Evolutionary conservation across 2,329 filamentous ascomycete species (phyloP), one percentile per base, ranked within the genome.

Genomic region (Coniochaeta sp.): DNA sequence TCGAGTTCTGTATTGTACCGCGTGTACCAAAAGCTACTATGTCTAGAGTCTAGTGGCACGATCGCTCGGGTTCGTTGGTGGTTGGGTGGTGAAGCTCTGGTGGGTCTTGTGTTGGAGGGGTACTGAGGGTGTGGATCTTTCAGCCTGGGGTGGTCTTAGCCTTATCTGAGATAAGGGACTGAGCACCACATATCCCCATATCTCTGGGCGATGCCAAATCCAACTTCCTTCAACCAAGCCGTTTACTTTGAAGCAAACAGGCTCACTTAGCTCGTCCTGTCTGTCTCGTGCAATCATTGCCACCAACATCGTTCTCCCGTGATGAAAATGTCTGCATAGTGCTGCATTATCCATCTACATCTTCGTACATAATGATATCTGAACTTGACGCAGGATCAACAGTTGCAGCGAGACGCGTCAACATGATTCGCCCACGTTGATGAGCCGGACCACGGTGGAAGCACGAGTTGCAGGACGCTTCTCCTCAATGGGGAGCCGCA

Each of bases 401-500:
- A 24, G 47, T 52, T 52, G 47, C 47, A 52, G 47, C 11, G 19
- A 52, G 47, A 26, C 17, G 24, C 47, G 26, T 16, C 12, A 5
- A 52, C 47, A 28, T 52, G 47, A 52, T 52, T 52, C 47, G 22
- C 47, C 47, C 47, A 26, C 47, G 47, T 52, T 31, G 22, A 52
- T 22, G 24, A 52, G 47, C 22, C 26, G 47, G 47, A 26, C 24
- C 22, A 52, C 47, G 24, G 24, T 52, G 47, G 31, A 26, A 52
- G 47, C 47, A 52, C 47, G 47, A 52, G 47, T 52, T 52, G 47
- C 47, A 52, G 47, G 47, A 52, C 47, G 24, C 47, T 52, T 52
- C 47, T 28, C 47, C 47, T 52, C 3, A 28, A 52, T 17, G 14
- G 47, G 47, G 14, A n/a, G 22, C 26, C 22, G 26, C 17, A 52